phyloP scores from a whole-genome alignment of 148 eudicot genomes.

The Arbutus unedo region DNA sequence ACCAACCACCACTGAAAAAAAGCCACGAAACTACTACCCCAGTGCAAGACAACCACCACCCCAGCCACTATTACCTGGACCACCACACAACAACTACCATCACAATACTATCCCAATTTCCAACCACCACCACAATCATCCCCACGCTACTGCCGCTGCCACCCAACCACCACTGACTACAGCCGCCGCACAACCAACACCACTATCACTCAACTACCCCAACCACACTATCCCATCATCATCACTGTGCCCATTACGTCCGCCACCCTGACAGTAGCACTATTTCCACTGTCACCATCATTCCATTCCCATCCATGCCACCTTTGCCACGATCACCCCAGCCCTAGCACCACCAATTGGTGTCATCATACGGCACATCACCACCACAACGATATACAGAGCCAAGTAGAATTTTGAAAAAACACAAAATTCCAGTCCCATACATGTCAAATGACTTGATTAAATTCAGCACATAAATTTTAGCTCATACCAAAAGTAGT shows the following conservation, averaged over 20 bases:
- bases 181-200: neutral
- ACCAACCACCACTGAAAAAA: neutral
- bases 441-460: neutral
- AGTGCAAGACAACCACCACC: neutral
- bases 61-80: neutral
- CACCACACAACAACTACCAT: neutral
- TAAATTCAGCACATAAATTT: neutral
- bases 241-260: too few species aligned
- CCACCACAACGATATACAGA: neutral
- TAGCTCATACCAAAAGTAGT: neutral
- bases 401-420: neutral
- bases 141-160: neutral
- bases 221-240: too few species aligned
- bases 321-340: slow-evolving; percentile 5
- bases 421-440: neutral
- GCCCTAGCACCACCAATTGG: neutral
- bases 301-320: neutral
- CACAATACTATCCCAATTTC: too few species aligned
- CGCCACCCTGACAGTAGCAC: too few species aligned
- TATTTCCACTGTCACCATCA: neutral
- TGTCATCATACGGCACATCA: neutral
- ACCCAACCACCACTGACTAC: neutral
- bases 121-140: neutral
- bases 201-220: neutral
- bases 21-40: neutral